Evolutionary conservation across 345 rosid genomes (phyloP), one percentile per base, ranked within the genome.

Genomic region (Moringa oleifera): DNA sequence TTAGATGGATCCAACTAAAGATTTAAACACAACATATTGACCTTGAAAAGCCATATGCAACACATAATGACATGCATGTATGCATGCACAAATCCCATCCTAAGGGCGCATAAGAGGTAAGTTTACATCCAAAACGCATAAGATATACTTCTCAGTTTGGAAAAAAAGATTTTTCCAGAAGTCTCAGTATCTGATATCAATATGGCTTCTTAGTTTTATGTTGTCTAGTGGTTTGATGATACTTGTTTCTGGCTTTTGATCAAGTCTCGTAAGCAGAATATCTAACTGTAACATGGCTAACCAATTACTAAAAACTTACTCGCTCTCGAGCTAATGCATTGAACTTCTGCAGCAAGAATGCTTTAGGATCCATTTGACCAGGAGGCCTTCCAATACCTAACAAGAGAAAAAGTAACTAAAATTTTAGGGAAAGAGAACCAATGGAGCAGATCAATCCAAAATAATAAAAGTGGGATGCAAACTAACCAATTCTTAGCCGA

Each of bases 311-410:
- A 17, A 54, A 58, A 65, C 83, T 79, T 78, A 89, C 97, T 55
- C 77, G 82, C 68, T 79, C 83, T 71, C 71, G 82, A 65, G 85
- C 83, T 58, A 68, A 64, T 25, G 68, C 74, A 69, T 83, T 92
- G 79, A 89, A 87, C 75, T 80, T 89, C 77, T 92, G 98, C 67
- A 92, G 75, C 77, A 87, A 73, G 66, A 89, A 92, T 63, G 97
- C 98, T 68, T 89, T 92, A 41, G 98, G 98, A 69, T 92, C 98
- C 98, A 89, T 92, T 78, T 87, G 97, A 72, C 98, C 96, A 9
- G 91, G 91, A 28, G 97, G 97, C 75, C 78, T 83, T 18, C 91
- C 93, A 49, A 92, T 87, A 68, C 95, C 95, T 92, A 23, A 22
- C 28, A 59, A 59, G 41, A 41, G 17, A 18, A 45, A 49, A 49